These are phyloP conservation scores for Phalaenopsis aphrodite DNA, from an alignment of 106 monocot species.

Conservation along the genomic window DNA sequence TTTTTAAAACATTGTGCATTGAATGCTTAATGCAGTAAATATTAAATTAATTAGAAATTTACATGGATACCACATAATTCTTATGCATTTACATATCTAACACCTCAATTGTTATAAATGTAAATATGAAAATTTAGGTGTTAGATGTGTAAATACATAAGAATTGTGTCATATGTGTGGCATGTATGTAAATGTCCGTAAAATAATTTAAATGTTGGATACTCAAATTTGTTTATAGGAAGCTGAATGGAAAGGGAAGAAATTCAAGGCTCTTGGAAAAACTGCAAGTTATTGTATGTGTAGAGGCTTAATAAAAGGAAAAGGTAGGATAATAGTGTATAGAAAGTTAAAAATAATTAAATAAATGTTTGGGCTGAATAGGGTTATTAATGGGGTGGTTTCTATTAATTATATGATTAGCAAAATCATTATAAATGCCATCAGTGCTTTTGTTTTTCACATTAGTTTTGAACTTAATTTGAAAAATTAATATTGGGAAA, in stretches of 20 bases:
- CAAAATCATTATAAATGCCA: not conserved
- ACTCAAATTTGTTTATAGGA: not conserved
- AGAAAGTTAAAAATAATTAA: not conserved
- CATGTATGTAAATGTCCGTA: too few species aligned
- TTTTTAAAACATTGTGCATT: not conserved
- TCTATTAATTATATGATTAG: not conserved
- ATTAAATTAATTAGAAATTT: not conserved
- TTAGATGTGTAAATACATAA: too few species aligned
- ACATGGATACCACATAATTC: too few species aligned
- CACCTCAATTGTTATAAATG: too few species aligned
- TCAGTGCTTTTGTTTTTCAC: not conserved
- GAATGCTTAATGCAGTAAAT: not conserved
- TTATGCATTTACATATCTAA: too few species aligned
- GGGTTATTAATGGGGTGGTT: not conserved
- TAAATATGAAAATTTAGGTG: too few species aligned
- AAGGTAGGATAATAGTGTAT: not conserved
- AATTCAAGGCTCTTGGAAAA: not conserved
- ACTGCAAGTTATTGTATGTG: not conserved
- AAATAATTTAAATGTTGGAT: not conserved
- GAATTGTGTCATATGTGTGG: too few species aligned
- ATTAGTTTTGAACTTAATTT: not conserved
- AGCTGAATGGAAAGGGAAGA: not conserved
- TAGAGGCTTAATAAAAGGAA: not conserved
- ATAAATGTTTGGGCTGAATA: not conserved
- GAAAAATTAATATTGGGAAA: not conserved